Conservation (phyloP, 441 rosid genomes). For the Adansonia gregorii region DNA sequence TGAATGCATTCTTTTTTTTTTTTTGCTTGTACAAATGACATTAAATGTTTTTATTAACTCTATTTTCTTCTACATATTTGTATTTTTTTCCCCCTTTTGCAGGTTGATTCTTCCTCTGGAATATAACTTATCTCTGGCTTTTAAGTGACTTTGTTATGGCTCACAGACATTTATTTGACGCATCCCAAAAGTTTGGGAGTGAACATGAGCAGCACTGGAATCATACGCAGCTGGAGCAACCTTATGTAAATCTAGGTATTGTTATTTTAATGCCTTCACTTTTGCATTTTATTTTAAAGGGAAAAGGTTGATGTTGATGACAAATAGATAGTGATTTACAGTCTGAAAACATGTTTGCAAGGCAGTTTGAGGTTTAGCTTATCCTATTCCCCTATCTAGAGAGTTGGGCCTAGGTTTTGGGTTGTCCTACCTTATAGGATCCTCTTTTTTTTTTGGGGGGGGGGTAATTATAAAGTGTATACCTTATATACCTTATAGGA, state of each 20-base stretch:
- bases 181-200: conserved; percentile 56
- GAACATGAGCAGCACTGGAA: conserved; percentile 77
- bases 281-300: neutral
- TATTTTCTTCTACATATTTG: conserved; percentile 27
- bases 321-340: neutral
- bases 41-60: conserved; percentile 8
- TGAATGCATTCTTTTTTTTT: neutral
- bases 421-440: neutral
- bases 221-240: conserved; percentile 60
- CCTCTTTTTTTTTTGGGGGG: neutral
- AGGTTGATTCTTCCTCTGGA: conserved; percentile 43
- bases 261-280: conserved; percentile 20
- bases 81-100: conserved; percentile 34
- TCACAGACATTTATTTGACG: conserved; percentile 60
- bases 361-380: conserved; percentile 1
- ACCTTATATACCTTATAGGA: neutral
- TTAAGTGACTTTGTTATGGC: conserved; percentile 50
- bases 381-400: conserved; percentile 5
- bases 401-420: conserved; percentile 9
- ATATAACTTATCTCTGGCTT: conserved; percentile 25
- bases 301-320: neutral
- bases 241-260: conserved; percentile 56
- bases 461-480: too few species aligned
- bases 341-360: conserved; percentile 6
- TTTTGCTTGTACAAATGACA: neutral